These are phyloP conservation scores for Xylaria longipes DNA, from an alignment of 495 filamentous ascomycete genomes.

Conservation along the genomic window DNA sequence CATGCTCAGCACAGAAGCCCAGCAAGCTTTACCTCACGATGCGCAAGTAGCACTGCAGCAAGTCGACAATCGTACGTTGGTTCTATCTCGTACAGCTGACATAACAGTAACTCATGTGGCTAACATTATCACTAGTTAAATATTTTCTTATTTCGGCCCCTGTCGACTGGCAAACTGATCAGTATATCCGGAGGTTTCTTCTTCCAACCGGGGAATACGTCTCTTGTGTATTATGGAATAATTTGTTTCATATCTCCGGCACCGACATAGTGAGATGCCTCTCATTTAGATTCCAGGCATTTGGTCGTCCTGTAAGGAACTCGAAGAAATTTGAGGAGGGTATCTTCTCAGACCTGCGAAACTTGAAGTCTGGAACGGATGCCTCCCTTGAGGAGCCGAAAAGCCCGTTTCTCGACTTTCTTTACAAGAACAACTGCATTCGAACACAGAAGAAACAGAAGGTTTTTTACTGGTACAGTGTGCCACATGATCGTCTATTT, in stretches of 20 bases:
- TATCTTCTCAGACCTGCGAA: slow-evolving; percentile 98
- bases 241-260: slow-evolving; percentile 98
- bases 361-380: slow-evolving; percentile 97
- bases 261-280: slow-evolving; percentile 99
- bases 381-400: slow-evolving; percentile 99
- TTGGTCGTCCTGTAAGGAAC: slow-evolving; percentile 97
- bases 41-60: slow-evolving; percentile 97
- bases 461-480: slow-evolving; percentile 99
- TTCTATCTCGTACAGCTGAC: slow-evolving; percentile 31
- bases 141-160: slow-evolving; percentile 99
- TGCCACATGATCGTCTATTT: slow-evolving; percentile 96
- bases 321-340: slow-evolving; percentile 99
- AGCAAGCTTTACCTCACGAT: slow-evolving; percentile 94
- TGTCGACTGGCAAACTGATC: slow-evolving; percentile 96
- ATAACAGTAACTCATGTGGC: neutral
- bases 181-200: slow-evolving; percentile 94
- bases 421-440: slow-evolving; percentile 99
- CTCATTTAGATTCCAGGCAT: slow-evolving; percentile 97
- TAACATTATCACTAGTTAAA: slow-evolving; percentile 70
- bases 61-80: slow-evolving; percentile 90
- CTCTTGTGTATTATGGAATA: slow-evolving; percentile 98
- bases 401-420: slow-evolving; percentile 95
- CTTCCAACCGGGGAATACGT: slow-evolving; percentile 98
- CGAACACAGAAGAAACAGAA: slow-evolving; percentile 99
- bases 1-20: slow-evolving; percentile 94